A percentile compares a stretch with the other conserved stretches of the same genome.
These are phyloP conservation scores for Pyrenophora tritici-repentis DNA, from an alignment of 2,329 filamentous ascomycete genomes.

Conservation along the genomic window DNA sequence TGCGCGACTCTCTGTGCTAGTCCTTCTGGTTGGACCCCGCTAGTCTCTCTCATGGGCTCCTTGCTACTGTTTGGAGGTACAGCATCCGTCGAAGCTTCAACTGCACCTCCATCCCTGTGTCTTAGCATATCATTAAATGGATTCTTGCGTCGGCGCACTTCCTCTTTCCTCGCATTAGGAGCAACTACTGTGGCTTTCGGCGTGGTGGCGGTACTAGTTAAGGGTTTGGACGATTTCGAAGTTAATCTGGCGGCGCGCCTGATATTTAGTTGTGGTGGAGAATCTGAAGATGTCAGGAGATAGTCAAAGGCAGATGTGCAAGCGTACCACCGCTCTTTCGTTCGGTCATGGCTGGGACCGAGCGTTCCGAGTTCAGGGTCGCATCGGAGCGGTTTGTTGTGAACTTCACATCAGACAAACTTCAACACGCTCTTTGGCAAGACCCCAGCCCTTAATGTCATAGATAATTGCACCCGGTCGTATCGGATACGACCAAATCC, in stretches of 20 bases:
- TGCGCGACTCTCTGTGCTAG: conserved; percentile 25
- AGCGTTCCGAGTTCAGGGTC: conserved; percentile 21
- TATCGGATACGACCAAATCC: conserved; percentile 12
- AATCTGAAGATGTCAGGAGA: conserved; percentile 17
- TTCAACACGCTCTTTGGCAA: neutral
- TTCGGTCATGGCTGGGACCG: conserved; percentile 34
- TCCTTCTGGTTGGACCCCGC: neutral
- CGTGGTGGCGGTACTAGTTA: conserved; percentile 31
- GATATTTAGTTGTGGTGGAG: conserved; percentile 31
- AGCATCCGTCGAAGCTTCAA: conserved; percentile 1
- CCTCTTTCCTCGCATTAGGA: conserved; percentile 38
- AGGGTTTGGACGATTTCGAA: conserved; percentile 30
- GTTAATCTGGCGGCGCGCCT: conserved; percentile 33
- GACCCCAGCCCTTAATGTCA: neutral
- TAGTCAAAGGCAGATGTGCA: neutral
- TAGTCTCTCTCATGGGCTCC: neutral
- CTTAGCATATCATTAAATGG: conserved; percentile 41
- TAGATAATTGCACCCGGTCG: conserved; percentile 9
- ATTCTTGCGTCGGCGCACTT: conserved; percentile 36
- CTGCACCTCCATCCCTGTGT: conserved; percentile 8
- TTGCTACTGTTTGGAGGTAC: neutral
- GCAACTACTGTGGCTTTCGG: conserved; percentile 39
- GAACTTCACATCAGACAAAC: neutral
- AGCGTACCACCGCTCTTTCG: conserved; percentile 38
- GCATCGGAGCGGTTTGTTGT: conserved; percentile 17